Percentiles rank a stretch among this genome's conserved stretches.
These are phyloP conservation scores for Penicillium capsulatum DNA, from an alignment of 2,329 filamentous ascomycete species.

Conservation along the genomic window DNA sequence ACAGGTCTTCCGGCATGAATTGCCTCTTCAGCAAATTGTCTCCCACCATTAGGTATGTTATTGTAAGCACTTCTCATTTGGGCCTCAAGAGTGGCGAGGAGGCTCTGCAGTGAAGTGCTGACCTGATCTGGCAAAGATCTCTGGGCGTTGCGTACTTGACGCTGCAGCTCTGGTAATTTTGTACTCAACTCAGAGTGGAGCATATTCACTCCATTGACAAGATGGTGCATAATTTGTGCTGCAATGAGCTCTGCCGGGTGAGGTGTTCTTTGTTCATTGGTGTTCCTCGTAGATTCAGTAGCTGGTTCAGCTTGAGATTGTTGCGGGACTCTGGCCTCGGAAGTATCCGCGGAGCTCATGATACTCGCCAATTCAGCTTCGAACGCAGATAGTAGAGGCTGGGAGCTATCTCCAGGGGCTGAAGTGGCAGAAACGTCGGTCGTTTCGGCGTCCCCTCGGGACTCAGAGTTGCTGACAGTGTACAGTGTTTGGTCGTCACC, in stretches of 20 bases:
- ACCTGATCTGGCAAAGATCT: constrained; percentile 36
- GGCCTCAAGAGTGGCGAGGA: constrained; percentile 35
- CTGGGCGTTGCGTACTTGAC: constrained; percentile 34
- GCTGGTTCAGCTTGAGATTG: constrained; percentile 8
- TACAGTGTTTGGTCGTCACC: not conserved
- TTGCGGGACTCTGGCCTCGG: constrained; percentile 9
- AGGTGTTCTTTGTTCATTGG: constrained; percentile 13
- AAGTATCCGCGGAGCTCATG: constrained; percentile 21
- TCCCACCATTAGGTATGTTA: constrained; percentile 34
- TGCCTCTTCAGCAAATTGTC: constrained; percentile 35
- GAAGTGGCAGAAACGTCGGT: constrained; percentile 2
- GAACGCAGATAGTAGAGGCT: constrained; percentile 38
- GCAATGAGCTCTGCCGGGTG: constrained; percentile 32
- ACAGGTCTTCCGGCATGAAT: constrained; percentile 35
- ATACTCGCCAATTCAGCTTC: constrained; percentile 39
- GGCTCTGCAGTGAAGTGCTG: constrained; percentile 32
- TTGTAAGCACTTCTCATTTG: constrained; percentile 39
- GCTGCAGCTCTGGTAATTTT: constrained; percentile 38
- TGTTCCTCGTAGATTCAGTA: constrained; percentile 9
- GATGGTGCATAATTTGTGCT: constrained; percentile 29
- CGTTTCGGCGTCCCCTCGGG: not conserved
- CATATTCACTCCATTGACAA: constrained; percentile 34
- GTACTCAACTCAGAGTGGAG: constrained; percentile 36
- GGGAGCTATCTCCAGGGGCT: constrained; percentile 19
- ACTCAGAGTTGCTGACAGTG: not conserved